Base-by-base conservation (phyloP, 1,139 yeast genomes). In the Candida sp. region DNA sequence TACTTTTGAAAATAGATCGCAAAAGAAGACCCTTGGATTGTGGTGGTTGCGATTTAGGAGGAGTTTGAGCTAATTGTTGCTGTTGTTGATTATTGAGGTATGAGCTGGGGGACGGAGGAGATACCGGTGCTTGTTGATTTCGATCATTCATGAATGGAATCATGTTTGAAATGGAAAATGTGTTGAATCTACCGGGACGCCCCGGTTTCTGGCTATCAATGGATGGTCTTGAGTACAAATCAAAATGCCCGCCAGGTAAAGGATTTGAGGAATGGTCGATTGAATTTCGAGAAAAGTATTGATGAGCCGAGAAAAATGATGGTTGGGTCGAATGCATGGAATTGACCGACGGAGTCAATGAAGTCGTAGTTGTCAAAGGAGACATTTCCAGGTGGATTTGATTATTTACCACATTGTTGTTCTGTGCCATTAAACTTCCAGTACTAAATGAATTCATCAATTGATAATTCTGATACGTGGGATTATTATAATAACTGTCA, bases 361-460 rank as follows among this genome's bases (percentile, higher is more conserved):
- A 72, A 0, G 77, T 72, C 15, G 76, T 70, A 2, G 79, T 73
- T 11, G 78, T 72, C 40, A 73, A 53, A 1, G 79, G 79, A 19
- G 74, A 66, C 39, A 73, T 55, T 22, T 73, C 78, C 38, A 53
- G 50, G 42, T 48, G 49, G 19, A 48, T 39, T 36, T 53, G 43
- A 36, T 48, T 45, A 37, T 44, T 43, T 7, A 7, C 7, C 6
- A n/a, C 11, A 11, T 6, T 12, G 34, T 32, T 32, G 6, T 5
- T 12, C 11, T 25, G 29, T 32, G n/a, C 34, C 37, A 69, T 58
- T 3, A 77, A 72, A 0, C 77, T 72, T 19, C 76, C 70, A 2
- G 79, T 73, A 11, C 78, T 72, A 39, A 72, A 53, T 2, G 79
- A 78, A 21, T 73, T 66, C 38, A 73, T 55, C 23, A 73, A 78